Evolutionary conservation across 805 yeast species (phyloP).

Genomic region (Yarrowia bubula): DNA sequence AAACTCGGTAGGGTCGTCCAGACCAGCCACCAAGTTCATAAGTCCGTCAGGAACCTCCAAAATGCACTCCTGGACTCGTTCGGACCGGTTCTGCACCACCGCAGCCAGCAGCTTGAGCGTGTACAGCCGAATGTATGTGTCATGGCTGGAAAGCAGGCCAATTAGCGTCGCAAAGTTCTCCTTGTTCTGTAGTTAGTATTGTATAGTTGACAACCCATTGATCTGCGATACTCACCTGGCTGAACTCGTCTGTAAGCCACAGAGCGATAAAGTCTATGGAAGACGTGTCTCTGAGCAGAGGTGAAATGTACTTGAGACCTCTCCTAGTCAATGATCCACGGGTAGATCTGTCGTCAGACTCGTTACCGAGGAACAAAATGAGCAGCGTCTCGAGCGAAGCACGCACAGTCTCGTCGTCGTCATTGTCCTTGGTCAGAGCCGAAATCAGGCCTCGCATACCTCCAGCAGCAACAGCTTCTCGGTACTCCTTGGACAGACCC

Average conservation of each 20-base stretch:
- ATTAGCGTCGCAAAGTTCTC: slow-evolving; percentile 49
- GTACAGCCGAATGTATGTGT: slow-evolving; percentile 77
- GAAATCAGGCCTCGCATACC: slow-evolving; percentile 73
- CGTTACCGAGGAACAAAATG: slow-evolving; percentile 73
- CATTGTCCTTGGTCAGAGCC: slow-evolving; percentile 61
- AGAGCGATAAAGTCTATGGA: slow-evolving; percentile 79
- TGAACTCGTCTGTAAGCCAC: slow-evolving; percentile 93
- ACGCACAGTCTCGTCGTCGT: slow-evolving; percentile 69
- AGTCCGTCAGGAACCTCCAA: slow-evolving; percentile 54
- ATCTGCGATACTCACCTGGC: slow-evolving; percentile 46
- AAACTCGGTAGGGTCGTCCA: slow-evolving; percentile 74
- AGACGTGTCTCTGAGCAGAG: slow-evolving; percentile 51
- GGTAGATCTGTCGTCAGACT: slow-evolving; percentile 36
- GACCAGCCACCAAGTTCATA: slow-evolving; percentile 50
- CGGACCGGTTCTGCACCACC: slow-evolving; percentile 70
- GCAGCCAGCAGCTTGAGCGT: slow-evolving; percentile 84
- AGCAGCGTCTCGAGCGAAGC: slow-evolving; percentile 83
- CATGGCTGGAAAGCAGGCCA: slow-evolving; percentile 51
- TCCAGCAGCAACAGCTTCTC: slow-evolving; percentile 87
- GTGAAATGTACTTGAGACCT: slow-evolving; percentile 56
- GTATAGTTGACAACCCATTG: not conserved
- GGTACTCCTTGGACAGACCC: slow-evolving; percentile 79
- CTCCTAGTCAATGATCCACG: slow-evolving; percentile 24
- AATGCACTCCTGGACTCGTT: slow-evolving; percentile 69
- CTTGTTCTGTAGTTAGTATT: slow-evolving; percentile 34